phyloP scores from a whole-genome alignment of 202 grass and related monocot genomes.

The Setaria viridis region DNA sequence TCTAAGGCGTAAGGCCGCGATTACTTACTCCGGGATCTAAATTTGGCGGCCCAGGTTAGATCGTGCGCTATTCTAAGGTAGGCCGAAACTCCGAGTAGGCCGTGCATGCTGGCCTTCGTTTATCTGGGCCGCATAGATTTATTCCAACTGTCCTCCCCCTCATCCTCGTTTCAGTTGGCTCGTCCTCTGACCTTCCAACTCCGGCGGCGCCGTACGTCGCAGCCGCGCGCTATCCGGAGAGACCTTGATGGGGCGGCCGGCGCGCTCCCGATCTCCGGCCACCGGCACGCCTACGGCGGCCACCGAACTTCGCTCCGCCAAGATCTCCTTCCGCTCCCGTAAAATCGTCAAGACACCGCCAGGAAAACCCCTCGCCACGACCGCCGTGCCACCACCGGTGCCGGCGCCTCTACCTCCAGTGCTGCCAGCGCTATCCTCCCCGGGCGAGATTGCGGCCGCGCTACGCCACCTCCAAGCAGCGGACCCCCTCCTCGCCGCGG shows the following conservation, averaged over 20 bases:
- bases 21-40: no score
- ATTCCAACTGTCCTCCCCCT: not conserved
- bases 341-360: slow-evolving; percentile 52
- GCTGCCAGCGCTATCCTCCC: slow-evolving; percentile 45
- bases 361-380: not conserved
- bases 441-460: slow-evolving; percentile 42
- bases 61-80: no score
- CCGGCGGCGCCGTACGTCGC: slow-evolving; percentile 1
- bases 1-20: no score
- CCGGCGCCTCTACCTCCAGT: not conserved
- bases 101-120: not conserved
- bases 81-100: no score
- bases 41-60: no score
- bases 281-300: not conserved
- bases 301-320: not conserved
- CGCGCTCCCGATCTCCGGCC: slow-evolving; percentile 1
- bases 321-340: slow-evolving; percentile 66
- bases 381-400: not conserved
- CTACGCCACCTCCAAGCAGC: slow-evolving; percentile 52
- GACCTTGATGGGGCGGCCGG: slow-evolving; percentile 28
- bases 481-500: slow-evolving; percentile 48
- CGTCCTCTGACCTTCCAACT: not conserved
- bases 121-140: not conserved
- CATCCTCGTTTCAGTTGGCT: no score
- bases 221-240: not conserved